Conservation (phyloP, 176 grass and related monocot genomes). For the Triticum urartu region DNA sequence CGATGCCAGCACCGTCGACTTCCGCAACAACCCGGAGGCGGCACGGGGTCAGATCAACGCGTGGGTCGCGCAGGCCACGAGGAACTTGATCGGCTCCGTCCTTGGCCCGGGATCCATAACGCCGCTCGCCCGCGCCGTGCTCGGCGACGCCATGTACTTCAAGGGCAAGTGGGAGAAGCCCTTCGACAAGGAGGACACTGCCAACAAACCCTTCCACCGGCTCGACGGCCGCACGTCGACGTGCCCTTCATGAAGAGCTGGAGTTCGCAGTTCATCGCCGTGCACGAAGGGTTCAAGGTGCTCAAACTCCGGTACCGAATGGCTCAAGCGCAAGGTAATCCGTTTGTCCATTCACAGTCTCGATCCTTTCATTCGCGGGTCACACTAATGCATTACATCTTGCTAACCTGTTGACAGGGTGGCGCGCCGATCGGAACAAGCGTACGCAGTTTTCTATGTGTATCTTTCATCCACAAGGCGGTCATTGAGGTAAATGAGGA, state of each 20-base stretch:
- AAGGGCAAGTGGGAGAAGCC: conserved; percentile 26
- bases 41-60: neutral
- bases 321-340: neutral
- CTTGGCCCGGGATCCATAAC: neutral
- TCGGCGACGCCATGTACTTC: conserved; percentile 45
- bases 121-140: neutral
- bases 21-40: neutral
- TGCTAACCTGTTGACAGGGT: too few species aligned
- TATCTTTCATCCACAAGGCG: too few species aligned
- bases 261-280: neutral
- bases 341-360: too few species aligned
- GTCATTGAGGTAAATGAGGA: too few species aligned
- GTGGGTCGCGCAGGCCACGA: neutral
- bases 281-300: conserved; percentile 34
- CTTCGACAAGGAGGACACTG: neutral
- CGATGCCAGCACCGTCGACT: conserved; percentile 22
- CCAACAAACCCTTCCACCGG: conserved; percentile 12
- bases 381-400: neutral
- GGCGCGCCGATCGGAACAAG: too few species aligned
- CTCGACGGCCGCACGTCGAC: neutral
- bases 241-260: conserved; percentile 25
- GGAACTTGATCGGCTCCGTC: neutral
- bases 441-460: too few species aligned
- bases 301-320: conserved; percentile 23
- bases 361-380: neutral